Evolutionary conservation across 352 stramenopile genomes (phyloP).

Genomic region (Pythium monospermum): DNA sequence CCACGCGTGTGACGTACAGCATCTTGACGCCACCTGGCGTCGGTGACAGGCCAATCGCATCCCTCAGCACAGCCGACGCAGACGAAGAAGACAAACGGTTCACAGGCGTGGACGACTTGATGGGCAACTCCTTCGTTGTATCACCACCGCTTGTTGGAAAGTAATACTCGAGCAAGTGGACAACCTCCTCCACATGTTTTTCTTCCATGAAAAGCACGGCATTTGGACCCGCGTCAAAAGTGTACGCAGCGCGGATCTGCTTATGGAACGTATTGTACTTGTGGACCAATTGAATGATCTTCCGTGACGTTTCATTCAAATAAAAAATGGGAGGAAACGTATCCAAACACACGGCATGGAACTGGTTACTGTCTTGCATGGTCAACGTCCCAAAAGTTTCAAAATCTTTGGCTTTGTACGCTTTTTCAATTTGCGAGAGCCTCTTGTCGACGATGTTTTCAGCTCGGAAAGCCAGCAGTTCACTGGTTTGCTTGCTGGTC

Average conservation of each 20-base stretch:
- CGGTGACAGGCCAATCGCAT: conserved; percentile 5
- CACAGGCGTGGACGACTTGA: no score
- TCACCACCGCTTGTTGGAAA: conserved; percentile 36
- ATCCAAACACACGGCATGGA: conserved; percentile 97
- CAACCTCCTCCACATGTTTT: conserved; percentile 54
- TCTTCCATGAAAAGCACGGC: conserved; percentile 91
- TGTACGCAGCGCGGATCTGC: conserved; percentile 91
- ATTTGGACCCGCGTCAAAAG: conserved; percentile 99
- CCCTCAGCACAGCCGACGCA: not conserved
- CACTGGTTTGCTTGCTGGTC: conserved; percentile 91
- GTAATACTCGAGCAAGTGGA: conserved; percentile 47
- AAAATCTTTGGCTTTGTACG: conserved; percentile 93
- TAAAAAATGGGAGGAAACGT: conserved; percentile 99
- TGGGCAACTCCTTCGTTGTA: conserved; percentile 12
- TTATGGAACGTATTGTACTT: conserved; percentile 87
- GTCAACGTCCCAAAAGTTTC: conserved; percentile 93
- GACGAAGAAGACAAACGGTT: conserved; percentile 20
- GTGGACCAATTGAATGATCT: conserved; percentile 88
- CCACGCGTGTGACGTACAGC: conserved; percentile 66
- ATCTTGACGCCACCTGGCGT: conserved; percentile 41
- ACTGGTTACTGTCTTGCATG: conserved; percentile 98
- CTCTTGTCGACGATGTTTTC: conserved; percentile 76
- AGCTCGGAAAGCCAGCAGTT: conserved; percentile 86
- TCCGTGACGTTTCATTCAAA: conserved; percentile 92
- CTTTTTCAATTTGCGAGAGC: conserved; percentile 86